phyloP scores from a whole-genome alignment of 345 rosid species.

The Psidium guajava region DNA sequence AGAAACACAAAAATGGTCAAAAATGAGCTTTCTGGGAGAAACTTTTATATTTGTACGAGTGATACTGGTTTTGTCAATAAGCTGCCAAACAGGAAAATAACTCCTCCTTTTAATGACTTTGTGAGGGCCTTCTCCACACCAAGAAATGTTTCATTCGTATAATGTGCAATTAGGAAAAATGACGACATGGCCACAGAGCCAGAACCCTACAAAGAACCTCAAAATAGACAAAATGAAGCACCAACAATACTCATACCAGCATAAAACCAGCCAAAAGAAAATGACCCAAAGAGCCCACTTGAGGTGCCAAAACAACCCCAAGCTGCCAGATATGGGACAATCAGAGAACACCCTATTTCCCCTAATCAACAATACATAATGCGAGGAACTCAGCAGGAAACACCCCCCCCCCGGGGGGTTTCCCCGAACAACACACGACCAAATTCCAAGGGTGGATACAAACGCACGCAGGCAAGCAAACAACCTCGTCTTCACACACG shows the following conservation, averaged over 20 bases:
- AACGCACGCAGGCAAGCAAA: neutral
- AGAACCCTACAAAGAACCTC: neutral
- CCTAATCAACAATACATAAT: neutral
- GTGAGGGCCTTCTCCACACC: neutral
- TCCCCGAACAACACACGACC: neutral
- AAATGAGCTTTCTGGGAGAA: neutral
- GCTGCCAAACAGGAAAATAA: neutral
- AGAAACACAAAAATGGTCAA: neutral
- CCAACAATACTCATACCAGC: neutral
- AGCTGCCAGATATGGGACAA: neutral
- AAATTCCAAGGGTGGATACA: neutral
- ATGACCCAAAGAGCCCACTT: neutral
- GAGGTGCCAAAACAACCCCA: neutral
- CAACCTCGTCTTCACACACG: neutral
- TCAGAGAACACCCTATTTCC: neutral
- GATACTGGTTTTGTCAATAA: neutral
- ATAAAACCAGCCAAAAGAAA: neutral
- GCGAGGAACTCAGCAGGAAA: neutral
- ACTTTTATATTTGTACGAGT: neutral
- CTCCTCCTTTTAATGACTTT: neutral
- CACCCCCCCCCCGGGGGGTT: neutral
- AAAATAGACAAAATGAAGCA: neutral
- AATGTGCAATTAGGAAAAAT: neutral
- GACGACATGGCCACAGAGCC: neutral
- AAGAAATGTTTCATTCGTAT: neutral